Evolutionary conservation across 768 basidiomycete species (phyloP).

Genomic region (Boletus patriciae): DNA sequence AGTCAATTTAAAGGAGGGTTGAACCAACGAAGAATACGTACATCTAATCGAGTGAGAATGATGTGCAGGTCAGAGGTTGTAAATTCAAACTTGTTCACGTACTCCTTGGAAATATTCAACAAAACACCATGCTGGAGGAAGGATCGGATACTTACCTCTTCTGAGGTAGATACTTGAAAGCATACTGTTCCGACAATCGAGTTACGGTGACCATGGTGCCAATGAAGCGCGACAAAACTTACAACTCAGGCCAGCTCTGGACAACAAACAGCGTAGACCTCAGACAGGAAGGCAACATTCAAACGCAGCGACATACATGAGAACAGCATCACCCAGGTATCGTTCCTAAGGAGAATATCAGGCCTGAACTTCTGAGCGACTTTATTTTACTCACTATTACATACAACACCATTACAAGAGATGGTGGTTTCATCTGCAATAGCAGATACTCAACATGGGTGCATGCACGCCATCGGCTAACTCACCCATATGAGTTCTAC

Average conservation of each 20-base stretch:
- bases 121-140: neutral
- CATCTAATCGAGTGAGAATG: slow-evolving; percentile 16
- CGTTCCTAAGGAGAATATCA: slow-evolving; percentile 26
- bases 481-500: slow-evolving; percentile 35
- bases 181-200: slow-evolving; percentile 16
- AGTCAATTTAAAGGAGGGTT: neutral
- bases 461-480: neutral
- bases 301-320: slow-evolving; percentile 21
- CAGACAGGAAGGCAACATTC: neutral
- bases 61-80: neutral
- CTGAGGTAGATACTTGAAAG: slow-evolving; percentile 18
- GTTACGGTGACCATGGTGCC: neutral
- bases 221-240: neutral
- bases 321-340: slow-evolving; percentile 32
- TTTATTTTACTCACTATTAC: slow-evolving; percentile 19
- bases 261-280: neutral
- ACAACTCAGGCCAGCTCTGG: slow-evolving; percentile 24
- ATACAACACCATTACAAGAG: slow-evolving; percentile 28
- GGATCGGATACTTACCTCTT: slow-evolving; percentile 12
- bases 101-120: slow-evolving; percentile 22
- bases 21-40: slow-evolving; percentile 4
- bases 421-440: slow-evolving; percentile 26
- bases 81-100: slow-evolving; percentile 3
- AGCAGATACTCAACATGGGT: neutral
- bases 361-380: neutral